A percentile compares a stretch with the other conserved stretches of the same genome.
These are phyloP conservation scores for Hericium coralloides DNA, from an alignment of 768 basidiomycete species.

Conservation along the genomic window DNA sequence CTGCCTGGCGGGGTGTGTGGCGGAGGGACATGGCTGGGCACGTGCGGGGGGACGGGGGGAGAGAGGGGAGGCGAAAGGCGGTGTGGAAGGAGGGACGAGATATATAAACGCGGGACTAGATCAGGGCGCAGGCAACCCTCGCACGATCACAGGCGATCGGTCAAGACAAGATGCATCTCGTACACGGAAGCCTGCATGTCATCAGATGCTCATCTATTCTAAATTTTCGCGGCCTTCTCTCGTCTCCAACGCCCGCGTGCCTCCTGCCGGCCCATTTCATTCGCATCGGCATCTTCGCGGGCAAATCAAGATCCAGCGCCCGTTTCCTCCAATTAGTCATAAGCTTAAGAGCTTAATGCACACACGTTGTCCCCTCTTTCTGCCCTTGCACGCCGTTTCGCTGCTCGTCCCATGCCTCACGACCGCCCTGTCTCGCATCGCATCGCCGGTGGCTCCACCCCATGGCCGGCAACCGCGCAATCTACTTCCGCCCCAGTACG, in stretches of 20 bases:
- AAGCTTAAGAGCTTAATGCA: constrained; percentile 37
- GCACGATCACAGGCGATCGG: constrained; percentile 61
- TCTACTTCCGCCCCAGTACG: neutral
- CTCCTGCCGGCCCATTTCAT: constrained; percentile 33
- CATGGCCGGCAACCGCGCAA: neutral
- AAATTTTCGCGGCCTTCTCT: constrained; percentile 21
- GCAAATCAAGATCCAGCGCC: constrained; percentile 31
- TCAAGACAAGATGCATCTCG: constrained; percentile 20
- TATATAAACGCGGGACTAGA: constrained; percentile 28
- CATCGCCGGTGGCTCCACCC: neutral
- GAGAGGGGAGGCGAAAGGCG: constrained; percentile 21
- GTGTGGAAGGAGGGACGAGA: constrained; percentile 14
- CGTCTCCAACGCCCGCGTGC: constrained; percentile 48
- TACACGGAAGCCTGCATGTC: constrained; percentile 13
- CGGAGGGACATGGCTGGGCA: constrained; percentile 45
- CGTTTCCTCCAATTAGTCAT: constrained; percentile 25
- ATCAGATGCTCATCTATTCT: constrained; percentile 17
- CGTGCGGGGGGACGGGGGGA: constrained; percentile 21
- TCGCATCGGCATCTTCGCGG: constrained; percentile 30
- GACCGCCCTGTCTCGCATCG: neutral
- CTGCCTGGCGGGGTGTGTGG: constrained; percentile 49
- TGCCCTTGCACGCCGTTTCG: constrained; percentile 11
- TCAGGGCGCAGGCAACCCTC: constrained; percentile 38
- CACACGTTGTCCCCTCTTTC: constrained; percentile 20
- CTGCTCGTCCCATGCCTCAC: neutral